Evolutionary conservation across 768 basidiomycete species (phyloP), one percentile per base, ranked within the genome.

Genomic region (Nidula microcarpa): DNA sequence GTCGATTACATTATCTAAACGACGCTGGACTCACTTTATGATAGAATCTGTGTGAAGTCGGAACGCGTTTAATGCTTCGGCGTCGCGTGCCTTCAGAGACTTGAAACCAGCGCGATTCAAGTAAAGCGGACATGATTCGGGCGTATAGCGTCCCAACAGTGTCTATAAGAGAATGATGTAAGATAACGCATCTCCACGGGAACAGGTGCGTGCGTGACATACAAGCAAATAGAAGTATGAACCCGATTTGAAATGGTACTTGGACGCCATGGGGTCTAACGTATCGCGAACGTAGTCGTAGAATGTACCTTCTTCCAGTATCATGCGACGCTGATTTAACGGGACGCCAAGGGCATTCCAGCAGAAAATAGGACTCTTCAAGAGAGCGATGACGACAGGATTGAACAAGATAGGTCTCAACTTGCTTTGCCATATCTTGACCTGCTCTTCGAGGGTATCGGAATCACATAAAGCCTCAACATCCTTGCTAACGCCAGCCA

Each of bases 261-360:
- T 69, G 3, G 72, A 69, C 6, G 73, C 66, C 9, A 83, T 60
- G 5, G 80, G 80, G 45, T 83, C 76, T 43, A 83, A 57, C 4
- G 81, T 81, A 33, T 82, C 75, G 35, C 70, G 62, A 44, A 84
- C 73, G 53, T 78, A 82, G 16, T 79, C 77, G 53, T 76, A 82
- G 5, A 72, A 55, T 17, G 69, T 63, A 17, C 80, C 79, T 53
- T 82, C 81, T 6, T 78, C 64, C 23, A 85, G 59, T 50, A 87
- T 68, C 76, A 85, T 82, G 53, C 72, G 71, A 55, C 84, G 75
- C 68, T 89, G 86, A 60, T 86, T 86, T 56, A 76, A 68, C 3
- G 89, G 88, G 4, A 91, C 89, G 13, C 89, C 89, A 18, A 91
- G 69, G 0, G 88, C 87, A 60, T 88, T 87, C 89, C 89, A 91